Conservation (phyloP, 106 monocot genomes). For the Acorus calamus region DNA sequence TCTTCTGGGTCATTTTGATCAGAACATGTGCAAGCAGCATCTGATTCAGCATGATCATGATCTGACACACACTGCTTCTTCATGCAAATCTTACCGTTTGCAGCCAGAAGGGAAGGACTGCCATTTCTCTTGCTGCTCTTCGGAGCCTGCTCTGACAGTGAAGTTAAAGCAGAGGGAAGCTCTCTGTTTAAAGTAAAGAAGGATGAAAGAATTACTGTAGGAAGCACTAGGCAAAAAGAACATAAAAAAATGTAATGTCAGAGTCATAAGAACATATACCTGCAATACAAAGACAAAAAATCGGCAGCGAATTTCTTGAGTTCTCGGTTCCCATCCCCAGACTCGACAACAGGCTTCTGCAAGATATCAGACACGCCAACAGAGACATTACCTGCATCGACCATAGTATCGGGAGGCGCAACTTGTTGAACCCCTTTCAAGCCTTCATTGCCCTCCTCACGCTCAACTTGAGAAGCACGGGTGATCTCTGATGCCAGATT, state of each 20-base stretch:
- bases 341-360: neutral
- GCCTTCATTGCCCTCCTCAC: neutral
- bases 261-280: slow-evolving; percentile 24
- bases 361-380: neutral
- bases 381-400: neutral
- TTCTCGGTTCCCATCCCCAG: slow-evolving; percentile 22
- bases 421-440: neutral
- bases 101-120: slow-evolving; percentile 39
- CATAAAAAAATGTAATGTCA: neutral
- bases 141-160: slow-evolving; percentile 5
- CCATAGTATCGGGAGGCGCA: neutral
- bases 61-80: slow-evolving; percentile 40
- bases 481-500: slow-evolving; percentile 38
- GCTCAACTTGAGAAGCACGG: neutral
- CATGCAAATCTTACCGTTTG: slow-evolving; percentile 26
- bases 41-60: neutral
- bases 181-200: slow-evolving; percentile 24
- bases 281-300: slow-evolving; percentile 90
- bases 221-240: neutral
- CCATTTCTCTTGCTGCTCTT: slow-evolving; percentile 61
- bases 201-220: too few relatives aligned
- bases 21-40: neutral
- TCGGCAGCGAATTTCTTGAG: slow-evolving; percentile 69
- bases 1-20: slow-evolving; percentile 1
- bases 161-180: slow-evolving; percentile 22